phyloP scores from a whole-genome alignment of 2,329 filamentous ascomycete species.

The Zymoseptoria ardabiliae region DNA sequence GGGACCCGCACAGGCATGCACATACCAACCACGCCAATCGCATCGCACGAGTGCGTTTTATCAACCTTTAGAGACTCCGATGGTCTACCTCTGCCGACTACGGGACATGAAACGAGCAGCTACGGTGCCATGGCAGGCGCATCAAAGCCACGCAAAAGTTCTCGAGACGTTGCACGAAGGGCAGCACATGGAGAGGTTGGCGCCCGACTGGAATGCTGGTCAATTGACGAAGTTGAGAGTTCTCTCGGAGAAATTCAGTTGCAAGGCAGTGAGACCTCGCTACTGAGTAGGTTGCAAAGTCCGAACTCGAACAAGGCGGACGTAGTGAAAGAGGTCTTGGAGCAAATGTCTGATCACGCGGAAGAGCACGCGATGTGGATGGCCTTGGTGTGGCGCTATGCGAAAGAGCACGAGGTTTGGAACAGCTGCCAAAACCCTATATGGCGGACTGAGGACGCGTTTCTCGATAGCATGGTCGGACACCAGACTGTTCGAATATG shows the following conservation, averaged over 20 bases:
- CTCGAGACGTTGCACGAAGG: not conserved
- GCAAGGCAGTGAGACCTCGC: not conserved
- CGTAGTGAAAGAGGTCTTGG: not conserved
- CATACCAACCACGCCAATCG: not conserved
- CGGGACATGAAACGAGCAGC: not conserved
- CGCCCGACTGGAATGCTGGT: not conserved
- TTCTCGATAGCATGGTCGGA: not conserved
- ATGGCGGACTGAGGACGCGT: constrained; percentile 1
- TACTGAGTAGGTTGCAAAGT: not conserved
- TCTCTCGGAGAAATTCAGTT: not conserved
- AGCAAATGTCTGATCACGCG: not conserved
- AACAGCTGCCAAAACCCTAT: not conserved
- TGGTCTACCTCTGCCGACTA: not conserved
- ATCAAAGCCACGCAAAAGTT: not conserved
- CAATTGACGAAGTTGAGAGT: not conserved
- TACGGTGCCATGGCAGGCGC: not conserved
- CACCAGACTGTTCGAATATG: not conserved
- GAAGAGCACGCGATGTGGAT: not conserved
- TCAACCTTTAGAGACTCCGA: not conserved
- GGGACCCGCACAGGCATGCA: not conserved
- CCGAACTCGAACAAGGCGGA: not conserved
- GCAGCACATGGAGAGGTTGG: not conserved
- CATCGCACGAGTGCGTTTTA: not conserved
- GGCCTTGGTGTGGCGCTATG: not conserved
- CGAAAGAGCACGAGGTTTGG: not conserved